Evolutionary conservation across 768 basidiomycete species (phyloP).

Genomic region (Pholiota molesta): DNA sequence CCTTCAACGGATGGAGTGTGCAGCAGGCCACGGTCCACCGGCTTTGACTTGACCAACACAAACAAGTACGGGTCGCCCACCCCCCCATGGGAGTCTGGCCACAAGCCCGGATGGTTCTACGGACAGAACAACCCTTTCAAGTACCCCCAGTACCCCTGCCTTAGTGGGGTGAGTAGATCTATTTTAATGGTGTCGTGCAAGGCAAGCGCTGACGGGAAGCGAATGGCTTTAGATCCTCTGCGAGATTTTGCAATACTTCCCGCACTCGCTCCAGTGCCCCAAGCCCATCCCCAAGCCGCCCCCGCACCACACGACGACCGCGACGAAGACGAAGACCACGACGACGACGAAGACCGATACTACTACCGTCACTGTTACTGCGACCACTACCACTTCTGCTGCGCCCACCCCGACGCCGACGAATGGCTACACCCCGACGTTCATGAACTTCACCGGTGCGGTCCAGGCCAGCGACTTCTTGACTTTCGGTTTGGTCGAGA

Average conservation of each 20-base stretch:
- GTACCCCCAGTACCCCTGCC: conserved; percentile 32
- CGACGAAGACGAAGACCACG: conserved; percentile 4
- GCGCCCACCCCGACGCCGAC: conserved; percentile 21
- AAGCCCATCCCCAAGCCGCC: conserved; percentile 18
- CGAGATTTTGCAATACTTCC: conserved; percentile 37
- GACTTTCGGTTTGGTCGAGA: conserved; percentile 49
- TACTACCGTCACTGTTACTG: conserved; percentile 6
- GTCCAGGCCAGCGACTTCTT: conserved; percentile 43
- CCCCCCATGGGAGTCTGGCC: conserved; percentile 36
- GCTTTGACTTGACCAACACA: conserved; percentile 29
- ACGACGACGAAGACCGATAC: conserved; percentile 15
- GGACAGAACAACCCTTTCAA: conserved; percentile 30
- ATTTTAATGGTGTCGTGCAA: background rate
- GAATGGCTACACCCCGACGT: conserved; percentile 41
- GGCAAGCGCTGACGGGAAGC: conserved; percentile 7
- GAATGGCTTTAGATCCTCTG: conserved; percentile 35
- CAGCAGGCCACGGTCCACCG: conserved; percentile 1
- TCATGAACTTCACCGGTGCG: conserved; percentile 44
- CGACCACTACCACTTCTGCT: conserved; percentile 12
- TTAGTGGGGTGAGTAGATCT: conserved; percentile 30
- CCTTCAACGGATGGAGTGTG: background rate
- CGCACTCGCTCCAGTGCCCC: conserved; percentile 43
- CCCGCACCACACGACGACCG: conserved; percentile 21
- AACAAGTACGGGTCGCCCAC: conserved; percentile 42
- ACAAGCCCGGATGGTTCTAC: conserved; percentile 47